phyloP scores from a whole-genome alignment of 2,329 filamentous ascomycete species.

The Ceratocystis smalleyi region DNA sequence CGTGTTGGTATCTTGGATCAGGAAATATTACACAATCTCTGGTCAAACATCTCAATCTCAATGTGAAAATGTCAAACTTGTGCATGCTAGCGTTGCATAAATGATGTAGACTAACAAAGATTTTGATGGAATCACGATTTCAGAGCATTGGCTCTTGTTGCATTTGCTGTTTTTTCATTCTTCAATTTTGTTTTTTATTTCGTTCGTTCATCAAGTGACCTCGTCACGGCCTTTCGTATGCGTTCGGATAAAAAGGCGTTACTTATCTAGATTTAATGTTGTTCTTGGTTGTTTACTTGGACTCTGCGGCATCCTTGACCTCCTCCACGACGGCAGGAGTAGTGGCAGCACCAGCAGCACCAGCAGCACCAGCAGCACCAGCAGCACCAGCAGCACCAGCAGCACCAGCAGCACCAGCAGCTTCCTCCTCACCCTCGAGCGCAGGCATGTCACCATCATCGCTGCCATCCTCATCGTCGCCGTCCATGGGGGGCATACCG shows the following conservation, averaged over 20 bases:
- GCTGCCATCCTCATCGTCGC: slow-evolving; percentile 37
- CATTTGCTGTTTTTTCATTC: neutral
- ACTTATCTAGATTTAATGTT: slow-evolving; percentile 1
- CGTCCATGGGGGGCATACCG: slow-evolving; percentile 26
- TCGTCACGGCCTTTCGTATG: neutral
- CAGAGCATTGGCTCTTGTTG: too few species aligned
- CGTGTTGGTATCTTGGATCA: neutral
- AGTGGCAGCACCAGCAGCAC: slow-evolving; percentile 10
- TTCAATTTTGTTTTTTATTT: neutral
- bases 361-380: slow-evolving; percentile 13
- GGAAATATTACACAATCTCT: neutral
- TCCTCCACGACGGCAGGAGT: slow-evolving; percentile 2
- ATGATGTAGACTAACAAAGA: too few species aligned
- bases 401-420: slow-evolving; percentile 14
- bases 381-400: slow-evolving; percentile 13
- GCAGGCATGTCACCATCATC: slow-evolving; percentile 67
- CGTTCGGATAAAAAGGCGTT: neutral
- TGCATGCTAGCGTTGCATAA: too few species aligned
- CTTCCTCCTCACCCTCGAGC: slow-evolving; percentile 44
- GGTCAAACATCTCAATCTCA: neutral
- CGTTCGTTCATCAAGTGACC: neutral
- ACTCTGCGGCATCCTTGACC: slow-evolving; percentile 5
- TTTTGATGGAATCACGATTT: too few species aligned
- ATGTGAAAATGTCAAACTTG: too few species aligned
- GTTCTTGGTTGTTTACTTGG: slow-evolving; percentile 4